A percentile compares a stretch with the other conserved stretches of the same genome.
Conservation (phyloP, 2,329 filamentous ascomycete species). For the Sarocladiaceae sp. region DNA sequence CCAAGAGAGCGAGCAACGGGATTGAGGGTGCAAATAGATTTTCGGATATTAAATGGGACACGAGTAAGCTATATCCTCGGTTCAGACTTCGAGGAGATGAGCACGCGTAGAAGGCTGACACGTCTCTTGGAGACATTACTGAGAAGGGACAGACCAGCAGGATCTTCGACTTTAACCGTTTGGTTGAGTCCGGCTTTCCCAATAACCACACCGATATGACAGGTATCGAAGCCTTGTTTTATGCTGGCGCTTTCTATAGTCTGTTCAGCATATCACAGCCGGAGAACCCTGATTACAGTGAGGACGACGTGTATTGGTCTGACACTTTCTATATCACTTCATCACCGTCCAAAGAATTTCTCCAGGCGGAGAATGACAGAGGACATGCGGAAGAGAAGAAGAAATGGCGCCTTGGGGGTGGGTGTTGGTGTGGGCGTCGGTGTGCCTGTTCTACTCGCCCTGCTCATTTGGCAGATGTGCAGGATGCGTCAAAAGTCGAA, state of each 20-base stretch:
- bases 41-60: neutral
- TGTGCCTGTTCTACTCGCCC: neutral
- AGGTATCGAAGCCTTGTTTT: neutral
- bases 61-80: no score
- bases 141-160: neutral
- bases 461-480: neutral
- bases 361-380: neutral
- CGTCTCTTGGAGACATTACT: constrained; percentile 1
- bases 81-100: no score
- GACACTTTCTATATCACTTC: neutral
- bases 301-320: neutral
- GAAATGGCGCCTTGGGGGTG: neutral
- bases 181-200: neutral
- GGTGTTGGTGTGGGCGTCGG: neutral
- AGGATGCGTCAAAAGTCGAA: neutral
- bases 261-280: neutral
- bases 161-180: neutral
- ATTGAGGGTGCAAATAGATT: neutral
- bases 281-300: neutral
- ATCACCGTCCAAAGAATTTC: neutral
- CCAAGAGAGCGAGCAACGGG: neutral
- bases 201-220: constrained; percentile 2
- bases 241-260: neutral
- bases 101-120: neutral
- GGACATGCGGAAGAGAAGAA: neutral